These are phyloP conservation scores for Takakia lepidozioides DNA, from an alignment of 225 moss, liverwort and hornwort genomes.

Conservation along the genomic window DNA sequence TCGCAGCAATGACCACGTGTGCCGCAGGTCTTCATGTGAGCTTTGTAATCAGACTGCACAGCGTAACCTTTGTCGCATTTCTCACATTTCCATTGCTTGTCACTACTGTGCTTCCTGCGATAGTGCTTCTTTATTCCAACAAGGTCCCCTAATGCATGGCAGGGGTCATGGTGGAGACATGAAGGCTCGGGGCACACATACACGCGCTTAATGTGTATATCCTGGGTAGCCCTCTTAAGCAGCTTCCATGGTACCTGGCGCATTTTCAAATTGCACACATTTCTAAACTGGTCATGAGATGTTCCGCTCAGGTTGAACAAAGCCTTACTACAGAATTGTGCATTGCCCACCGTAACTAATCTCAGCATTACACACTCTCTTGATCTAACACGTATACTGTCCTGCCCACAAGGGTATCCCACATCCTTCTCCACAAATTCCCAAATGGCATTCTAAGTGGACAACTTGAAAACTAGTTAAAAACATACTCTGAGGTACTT, in stretches of 20 bases:
- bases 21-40: constrained; percentile 76
- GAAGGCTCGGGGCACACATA: constrained; percentile 76
- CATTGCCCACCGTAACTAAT: constrained; percentile 4
- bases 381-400: background rate
- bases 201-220: constrained; percentile 59
- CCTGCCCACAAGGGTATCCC: background rate
- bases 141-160: constrained; percentile 72
- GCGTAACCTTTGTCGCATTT: constrained; percentile 77
- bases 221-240: constrained; percentile 46
- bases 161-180: constrained; percentile 71
- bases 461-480: too few relatives aligned
- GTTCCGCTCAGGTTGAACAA: background rate
- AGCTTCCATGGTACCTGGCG: constrained; percentile 84
- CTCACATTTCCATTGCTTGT: constrained; percentile 80
- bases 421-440: background rate
- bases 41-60: constrained; percentile 81
- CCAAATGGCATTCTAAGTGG: background rate
- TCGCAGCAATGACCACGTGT: constrained; percentile 82
- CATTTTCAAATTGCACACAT: background rate
- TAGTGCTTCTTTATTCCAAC: constrained; percentile 82
- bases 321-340: background rate
- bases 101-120: constrained; percentile 66
- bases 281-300: too few relatives aligned
- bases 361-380: too few relatives aligned
- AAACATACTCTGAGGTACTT: too few relatives aligned